Evolutionary conservation across 2,329 filamentous ascomycete species (phyloP), one percentile per base, ranked within the genome.

Genomic region (Sclerotiophoma versabilis): DNA sequence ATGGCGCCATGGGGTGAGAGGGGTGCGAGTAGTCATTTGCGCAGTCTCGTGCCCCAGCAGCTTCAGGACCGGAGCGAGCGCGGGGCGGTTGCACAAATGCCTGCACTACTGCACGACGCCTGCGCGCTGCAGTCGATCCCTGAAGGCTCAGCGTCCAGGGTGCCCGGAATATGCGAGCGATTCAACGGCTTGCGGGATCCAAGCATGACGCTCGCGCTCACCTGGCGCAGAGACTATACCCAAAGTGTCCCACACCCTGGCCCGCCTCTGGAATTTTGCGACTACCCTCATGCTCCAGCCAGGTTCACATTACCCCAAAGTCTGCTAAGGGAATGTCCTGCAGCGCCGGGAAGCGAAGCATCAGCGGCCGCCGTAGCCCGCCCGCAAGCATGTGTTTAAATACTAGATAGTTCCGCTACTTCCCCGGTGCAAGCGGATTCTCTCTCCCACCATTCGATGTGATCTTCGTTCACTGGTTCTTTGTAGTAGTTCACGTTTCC

Each of bases 171-270:
- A 72, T 72, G 70, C 69, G 67, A 69, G 62, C 65, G 64, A 68
- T 69, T 68, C 72, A 75, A 75, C 72, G 72, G 72, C 71, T 64
- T 65, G 70, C 71, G 72, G 71, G 72, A 73, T 68, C 69, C 69
- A 73, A 70, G 69, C 65, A 72, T 72, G 68, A 72, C 70, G 71
- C 72, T 70, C 60, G 63, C 54, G 59, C 66, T 64, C 54, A 68
- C 59, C 65, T 60, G 69, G 64, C 64, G 66, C 65, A 64, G 48
- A 32, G 51, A 62, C 72, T 71, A 72, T 62, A 57, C 69, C 65
- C 61, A 59, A 71, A 65, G 32, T 46, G 63, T 61, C 50, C 49
- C 57, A 54, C 62, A 64, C 62, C 68, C 71, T 65, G 58, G 66
- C 65, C 62, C 58, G 58, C 60, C 63, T 62, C 57, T 67, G 56